Conservation (phyloP, 495 filamentous ascomycete species). For the Venustampulla echinocandica region DNA sequence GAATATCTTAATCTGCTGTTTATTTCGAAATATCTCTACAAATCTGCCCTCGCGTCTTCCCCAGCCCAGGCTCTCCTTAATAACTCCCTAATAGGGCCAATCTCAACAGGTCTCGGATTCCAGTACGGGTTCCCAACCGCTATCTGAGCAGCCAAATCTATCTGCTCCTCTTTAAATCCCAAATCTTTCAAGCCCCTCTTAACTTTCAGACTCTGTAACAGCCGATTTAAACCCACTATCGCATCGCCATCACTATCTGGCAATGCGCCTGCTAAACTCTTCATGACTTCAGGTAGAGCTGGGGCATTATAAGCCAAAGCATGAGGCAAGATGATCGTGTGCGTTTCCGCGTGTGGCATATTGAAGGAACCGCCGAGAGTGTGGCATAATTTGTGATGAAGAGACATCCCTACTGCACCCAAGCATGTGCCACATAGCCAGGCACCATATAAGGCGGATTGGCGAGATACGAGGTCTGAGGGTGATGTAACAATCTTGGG, state of each 20-base stretch:
- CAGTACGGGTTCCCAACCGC: constrained; percentile 56
- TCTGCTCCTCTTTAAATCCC: constrained; percentile 58
- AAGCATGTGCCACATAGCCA: constrained; percentile 59
- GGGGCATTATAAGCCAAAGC: constrained; percentile 62
- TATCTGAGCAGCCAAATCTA: constrained; percentile 58
- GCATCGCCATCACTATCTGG: constrained; percentile 51
- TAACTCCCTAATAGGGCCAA: constrained; percentile 49
- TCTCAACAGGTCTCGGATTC: constrained; percentile 53
- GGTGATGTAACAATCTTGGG: constrained; percentile 47
- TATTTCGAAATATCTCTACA: too few species aligned
- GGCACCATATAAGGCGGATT: constrained; percentile 54
- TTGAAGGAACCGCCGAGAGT: constrained; percentile 60
- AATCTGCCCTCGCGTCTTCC: constrained; percentile 51
- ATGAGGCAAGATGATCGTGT: constrained; percentile 59
- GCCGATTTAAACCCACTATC: constrained; percentile 51
- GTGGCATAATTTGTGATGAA: constrained; percentile 67
- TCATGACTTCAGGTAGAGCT: constrained; percentile 49
- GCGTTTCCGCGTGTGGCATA: constrained; percentile 61
- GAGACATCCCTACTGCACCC: constrained; percentile 58
- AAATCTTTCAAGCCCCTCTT: constrained; percentile 49
- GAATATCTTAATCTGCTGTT: too few species aligned
- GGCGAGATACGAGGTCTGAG: constrained; percentile 39
- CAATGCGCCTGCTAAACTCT: constrained; percentile 46
- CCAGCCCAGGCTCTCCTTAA: constrained; percentile 60
- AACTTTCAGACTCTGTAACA: constrained; percentile 48